Evolutionary conservation across 2,329 filamentous ascomycete species (phyloP).

Genomic region (Ophiostoma montium): DNA sequence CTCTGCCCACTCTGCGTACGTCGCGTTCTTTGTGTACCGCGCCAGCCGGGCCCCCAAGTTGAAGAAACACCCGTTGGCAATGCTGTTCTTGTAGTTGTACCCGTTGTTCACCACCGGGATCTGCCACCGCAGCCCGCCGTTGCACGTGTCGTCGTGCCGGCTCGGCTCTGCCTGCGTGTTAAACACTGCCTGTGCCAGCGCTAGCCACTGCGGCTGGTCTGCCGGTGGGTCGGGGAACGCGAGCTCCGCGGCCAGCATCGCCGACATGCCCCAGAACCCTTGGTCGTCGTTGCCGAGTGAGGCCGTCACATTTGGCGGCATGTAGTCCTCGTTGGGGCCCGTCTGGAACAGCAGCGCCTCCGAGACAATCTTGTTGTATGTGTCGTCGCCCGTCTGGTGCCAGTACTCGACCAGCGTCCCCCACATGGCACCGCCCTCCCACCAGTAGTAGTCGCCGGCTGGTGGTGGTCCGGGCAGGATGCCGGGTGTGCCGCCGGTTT

Average conservation of each 20-base stretch:
- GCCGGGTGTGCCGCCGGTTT: constrained; percentile 18
- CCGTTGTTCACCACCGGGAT: constrained; percentile 48
- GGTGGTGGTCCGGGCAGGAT: constrained; percentile 19
- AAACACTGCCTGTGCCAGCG: constrained; percentile 43
- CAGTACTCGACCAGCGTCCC: constrained; percentile 26
- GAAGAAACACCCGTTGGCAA: constrained; percentile 35
- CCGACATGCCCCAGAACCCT: constrained; percentile 42
- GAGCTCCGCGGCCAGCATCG: constrained; percentile 40
- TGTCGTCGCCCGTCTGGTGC: constrained; percentile 28
- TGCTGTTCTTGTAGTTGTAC: constrained; percentile 47
- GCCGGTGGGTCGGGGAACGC: constrained; percentile 32
- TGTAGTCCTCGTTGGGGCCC: constrained; percentile 32
- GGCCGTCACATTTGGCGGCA: constrained; percentile 30
- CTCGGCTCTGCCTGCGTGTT: constrained; percentile 31
- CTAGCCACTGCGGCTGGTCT: constrained; percentile 31
- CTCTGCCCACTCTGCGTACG: constrained; percentile 41
- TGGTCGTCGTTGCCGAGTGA: constrained; percentile 44
- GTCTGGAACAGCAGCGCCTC: constrained; percentile 32
- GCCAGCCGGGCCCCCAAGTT: constrained; percentile 43
- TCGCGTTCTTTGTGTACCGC: constrained; percentile 42
- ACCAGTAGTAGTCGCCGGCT: constrained; percentile 22
- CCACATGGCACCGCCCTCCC: constrained; percentile 18
- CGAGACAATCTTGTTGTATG: constrained; percentile 34
- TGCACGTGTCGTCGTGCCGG: constrained; percentile 41
- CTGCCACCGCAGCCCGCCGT: constrained; percentile 53